These are phyloP conservation scores for Rhizophora mangle DNA, from an alignment of 345 rosid genomes.

Conservation along the genomic window DNA sequence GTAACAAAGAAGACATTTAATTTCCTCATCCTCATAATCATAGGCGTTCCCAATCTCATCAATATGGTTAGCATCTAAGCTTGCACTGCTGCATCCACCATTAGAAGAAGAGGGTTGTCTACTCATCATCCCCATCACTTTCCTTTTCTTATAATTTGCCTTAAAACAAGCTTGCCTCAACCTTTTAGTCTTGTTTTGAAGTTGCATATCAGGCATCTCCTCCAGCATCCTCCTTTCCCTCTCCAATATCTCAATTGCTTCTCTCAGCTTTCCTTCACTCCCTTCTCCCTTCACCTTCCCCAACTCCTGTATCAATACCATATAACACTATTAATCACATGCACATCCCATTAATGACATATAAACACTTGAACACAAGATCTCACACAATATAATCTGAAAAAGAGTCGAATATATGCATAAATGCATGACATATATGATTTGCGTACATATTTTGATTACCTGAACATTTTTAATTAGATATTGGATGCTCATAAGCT, in stretches of 20 bases:
- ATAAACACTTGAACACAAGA: too few species aligned
- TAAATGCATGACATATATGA: neutral
- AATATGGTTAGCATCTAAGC: neutral
- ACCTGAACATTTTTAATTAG: slow-evolving; percentile 52
- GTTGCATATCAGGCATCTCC: slow-evolving; percentile 50
- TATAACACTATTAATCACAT: too few species aligned
- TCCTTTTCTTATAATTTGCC: slow-evolving; percentile 70
- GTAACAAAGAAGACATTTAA: slow-evolving; percentile 1
- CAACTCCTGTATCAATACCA: neutral
- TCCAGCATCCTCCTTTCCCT: slow-evolving; percentile 63
- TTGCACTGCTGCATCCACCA: neutral
- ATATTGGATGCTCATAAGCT: slow-evolving; percentile 51
- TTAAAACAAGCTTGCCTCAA: slow-evolving; percentile 81
- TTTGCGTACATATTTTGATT: neutral
- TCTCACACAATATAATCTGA: too few species aligned
- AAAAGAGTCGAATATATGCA: too few species aligned
- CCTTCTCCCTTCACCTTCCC: slow-evolving; percentile 20
- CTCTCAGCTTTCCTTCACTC: slow-evolving; percentile 14
- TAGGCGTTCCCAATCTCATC: neutral
- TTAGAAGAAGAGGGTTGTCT: neutral
- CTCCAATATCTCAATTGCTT: slow-evolving; percentile 53
- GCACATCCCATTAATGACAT: too few species aligned
- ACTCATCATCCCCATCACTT: slow-evolving; percentile 8
- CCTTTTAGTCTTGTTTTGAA: slow-evolving; percentile 56
- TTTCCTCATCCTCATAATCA: slow-evolving; percentile 16